Conservation (phyloP, 495 filamentous ascomycete genomes). For the Penicillium coprophilum region DNA sequence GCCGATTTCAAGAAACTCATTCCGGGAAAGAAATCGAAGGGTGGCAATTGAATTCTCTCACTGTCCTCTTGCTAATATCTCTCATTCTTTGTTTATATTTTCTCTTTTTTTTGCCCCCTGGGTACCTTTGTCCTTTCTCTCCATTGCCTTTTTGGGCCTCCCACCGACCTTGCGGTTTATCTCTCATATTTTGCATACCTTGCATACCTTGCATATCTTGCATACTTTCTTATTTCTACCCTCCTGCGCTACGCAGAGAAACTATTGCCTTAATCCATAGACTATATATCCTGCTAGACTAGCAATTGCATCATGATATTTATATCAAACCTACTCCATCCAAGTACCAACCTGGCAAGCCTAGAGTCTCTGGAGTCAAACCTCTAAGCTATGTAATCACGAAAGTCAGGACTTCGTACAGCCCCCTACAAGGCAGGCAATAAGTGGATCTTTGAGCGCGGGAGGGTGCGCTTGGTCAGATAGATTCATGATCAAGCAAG, state of each 20-base stretch:
- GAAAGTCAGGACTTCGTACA: no score
- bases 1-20: conserved; percentile 23
- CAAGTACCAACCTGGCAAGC: conserved; percentile 21
- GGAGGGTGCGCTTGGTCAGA: no score
- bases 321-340: conserved; percentile 19
- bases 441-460: no score
- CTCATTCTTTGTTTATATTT: conserved; percentile 7
- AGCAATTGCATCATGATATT: neutral
- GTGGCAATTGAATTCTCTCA: conserved; percentile 7
- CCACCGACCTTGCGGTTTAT: neutral
- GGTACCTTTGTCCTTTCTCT: neutral
- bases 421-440: no score
- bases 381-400: no score
- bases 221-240: no score
- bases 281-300: neutral
- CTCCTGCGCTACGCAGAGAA: neutral
- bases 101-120: neutral
- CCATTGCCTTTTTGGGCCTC: neutral
- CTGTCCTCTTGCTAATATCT: neutral
- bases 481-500: no score
- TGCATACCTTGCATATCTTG: no score
- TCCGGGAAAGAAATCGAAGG: conserved; percentile 18
- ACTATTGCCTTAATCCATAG: neutral
- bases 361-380: no score
- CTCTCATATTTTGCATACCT: neutral